These are phyloP conservation scores for Geranomyces michiganensis DNA, from an alignment of 192 early-diverging fungal species.

Conservation along the genomic window DNA sequence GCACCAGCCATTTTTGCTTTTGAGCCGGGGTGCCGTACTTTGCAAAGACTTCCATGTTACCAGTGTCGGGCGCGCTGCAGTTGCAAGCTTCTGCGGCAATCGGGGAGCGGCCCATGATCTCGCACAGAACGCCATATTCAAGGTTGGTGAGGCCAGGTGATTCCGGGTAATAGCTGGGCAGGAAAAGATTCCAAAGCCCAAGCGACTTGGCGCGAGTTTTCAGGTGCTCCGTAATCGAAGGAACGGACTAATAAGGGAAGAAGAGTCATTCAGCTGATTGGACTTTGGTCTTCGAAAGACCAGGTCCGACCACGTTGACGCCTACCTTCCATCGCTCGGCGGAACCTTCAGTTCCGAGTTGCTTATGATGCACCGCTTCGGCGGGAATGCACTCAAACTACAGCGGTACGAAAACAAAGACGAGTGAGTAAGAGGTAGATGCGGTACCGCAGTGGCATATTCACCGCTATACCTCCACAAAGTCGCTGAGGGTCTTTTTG, in stretches of 20 bases:
- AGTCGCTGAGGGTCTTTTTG: constrained; percentile 41
- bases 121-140: constrained; percentile 92
- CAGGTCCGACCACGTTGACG: background rate
- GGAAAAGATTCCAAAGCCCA: constrained; percentile 96
- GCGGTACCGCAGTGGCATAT: background rate
- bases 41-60: constrained; percentile 98
- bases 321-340: constrained; percentile 82
- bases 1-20: constrained; percentile 69
- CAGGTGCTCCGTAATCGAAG: constrained; percentile 83
- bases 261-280: constrained; percentile 14
- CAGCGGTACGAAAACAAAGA: background rate
- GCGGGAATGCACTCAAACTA: constrained; percentile 94
- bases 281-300: background rate
- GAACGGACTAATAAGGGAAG: constrained; percentile 60
- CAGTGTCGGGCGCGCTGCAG: constrained; percentile 94
- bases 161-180: constrained; percentile 78
- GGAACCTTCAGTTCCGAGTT: constrained; percentile 65
- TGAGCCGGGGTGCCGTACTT: constrained; percentile 89
- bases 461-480: constrained; percentile 44
- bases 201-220: constrained; percentile 83
- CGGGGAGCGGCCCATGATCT: constrained; percentile 81
- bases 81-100: constrained; percentile 88
- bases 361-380: constrained; percentile 72
- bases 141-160: constrained; percentile 89
- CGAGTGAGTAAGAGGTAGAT: background rate